Evolutionary conservation across 495 filamentous ascomycete species (phyloP), one percentile per base, ranked within the genome.

Genomic region (Penicillium canariense): DNA sequence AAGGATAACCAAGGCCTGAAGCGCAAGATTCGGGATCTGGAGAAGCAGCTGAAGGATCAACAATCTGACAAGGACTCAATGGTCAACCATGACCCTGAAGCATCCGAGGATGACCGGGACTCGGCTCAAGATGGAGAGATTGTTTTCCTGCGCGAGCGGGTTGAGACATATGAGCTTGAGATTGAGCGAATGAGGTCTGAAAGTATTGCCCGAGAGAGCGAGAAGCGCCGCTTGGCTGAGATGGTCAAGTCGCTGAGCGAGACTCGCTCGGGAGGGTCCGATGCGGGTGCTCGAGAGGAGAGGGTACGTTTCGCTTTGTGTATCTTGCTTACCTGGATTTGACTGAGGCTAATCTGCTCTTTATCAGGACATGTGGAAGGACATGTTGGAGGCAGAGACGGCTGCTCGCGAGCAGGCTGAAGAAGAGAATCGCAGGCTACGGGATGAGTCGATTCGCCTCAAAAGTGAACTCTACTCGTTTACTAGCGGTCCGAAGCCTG

Each of bases 331-430:
- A 14, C 4, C 17, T 31, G 14, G 25, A 0, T 25, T 35, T n/a
- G n/a, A 30, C 3, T 9, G 15, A 12, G 20, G 44, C 54, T 58
- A 32, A 59, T 23, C 18, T 42, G 17, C 48, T 44, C 20, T 56
- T 7, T 44, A 51, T 20, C 30, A 81, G 78, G 88, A 92, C 45
- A 91, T 96, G 72, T 95, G 88, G 86, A 94, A 93, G 66, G 93
- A 98, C 63, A 84, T 97, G 60, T 80, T 96, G n/a, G 90, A 97
- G 60, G 87, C 92, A 40, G 94, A 97, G 68, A 93, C 89, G 5
- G 84, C 89, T 1, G 83, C 91, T 48, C 83, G 94, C 34, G 94
- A 97, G 69, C 90, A 96, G 68, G 82, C 88, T 17, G 91, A 97
- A 46, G 88, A 93, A 26, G 91, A 96, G 49, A 91, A 91, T 54